These are phyloP conservation scores for Aphanomyces astaci DNA, from an alignment of 352 stramenopile genomes.

Conservation along the genomic window DNA sequence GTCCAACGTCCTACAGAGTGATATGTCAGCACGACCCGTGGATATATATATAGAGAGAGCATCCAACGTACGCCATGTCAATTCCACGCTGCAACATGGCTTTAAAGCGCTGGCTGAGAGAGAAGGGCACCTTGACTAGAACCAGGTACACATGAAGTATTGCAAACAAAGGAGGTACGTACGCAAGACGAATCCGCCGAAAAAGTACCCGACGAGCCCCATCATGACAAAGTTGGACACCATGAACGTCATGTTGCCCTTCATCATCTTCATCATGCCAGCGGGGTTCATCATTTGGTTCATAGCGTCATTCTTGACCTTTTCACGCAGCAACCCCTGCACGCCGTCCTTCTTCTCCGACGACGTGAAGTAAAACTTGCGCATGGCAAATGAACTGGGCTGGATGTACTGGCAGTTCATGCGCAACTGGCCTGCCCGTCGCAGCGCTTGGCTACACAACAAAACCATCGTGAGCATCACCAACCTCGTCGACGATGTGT, in stretches of 20 bases:
- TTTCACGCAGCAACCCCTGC: conserved; percentile 75
- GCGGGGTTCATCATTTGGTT: conserved; percentile 95
- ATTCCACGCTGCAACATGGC: conserved; percentile 96
- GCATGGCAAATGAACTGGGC: conserved; percentile 77
- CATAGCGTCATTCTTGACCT: conserved; percentile 84
- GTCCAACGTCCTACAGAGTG: conserved; percentile 94
- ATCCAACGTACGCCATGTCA: conserved; percentile 88
- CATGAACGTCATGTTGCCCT: conserved; percentile 98
- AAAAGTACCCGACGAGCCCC: conserved; percentile 98
- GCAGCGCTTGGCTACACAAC: conserved; percentile 72
- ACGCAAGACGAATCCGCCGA: conserved; percentile 95
- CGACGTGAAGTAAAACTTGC: conserved; percentile 84
- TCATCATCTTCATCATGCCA: conserved; percentile 97
- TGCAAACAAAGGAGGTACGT: too few relatives aligned
- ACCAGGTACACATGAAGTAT: neutral
- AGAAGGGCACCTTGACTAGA: conserved; percentile 95
- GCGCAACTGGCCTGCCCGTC: conserved; percentile 71
- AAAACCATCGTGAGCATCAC: neutral
- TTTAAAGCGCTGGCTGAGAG: conserved; percentile 97
- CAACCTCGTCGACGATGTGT: too few relatives aligned
- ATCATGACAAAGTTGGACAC: conserved; percentile 99
- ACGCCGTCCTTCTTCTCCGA: conserved; percentile 84
- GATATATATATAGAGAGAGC: neutral
- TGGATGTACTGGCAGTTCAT: conserved; percentile 87
- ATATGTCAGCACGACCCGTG: neutral